Base-by-base conservation (phyloP, 805 yeast species). In the Zygoascus bituminiphila region DNA sequence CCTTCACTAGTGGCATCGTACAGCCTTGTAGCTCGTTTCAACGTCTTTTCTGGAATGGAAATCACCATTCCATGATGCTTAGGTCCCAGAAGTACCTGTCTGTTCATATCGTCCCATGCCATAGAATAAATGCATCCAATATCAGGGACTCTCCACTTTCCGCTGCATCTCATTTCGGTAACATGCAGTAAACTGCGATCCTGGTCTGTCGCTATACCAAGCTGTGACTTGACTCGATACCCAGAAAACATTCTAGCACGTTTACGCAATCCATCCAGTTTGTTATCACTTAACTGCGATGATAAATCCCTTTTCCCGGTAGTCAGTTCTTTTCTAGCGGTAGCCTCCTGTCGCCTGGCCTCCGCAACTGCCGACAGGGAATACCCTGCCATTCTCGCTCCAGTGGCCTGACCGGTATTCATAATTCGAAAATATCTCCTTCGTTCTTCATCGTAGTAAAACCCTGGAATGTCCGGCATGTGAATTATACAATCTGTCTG, bases 381-480 rank as follows among this genome's bases (percentile, higher is more conserved):
- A 39, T 58, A 58, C 2, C 54, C 50, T 8, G 50, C 29, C 14
- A 56, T 49, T 5, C 58, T 54, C n/a, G 55, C 48, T 3, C 50
- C 51, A 2, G 61, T 49, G 2, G 62, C 58, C 26, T 41, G 42
- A n/a, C 58, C 58, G 5, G 58, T 53, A 17, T 55, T 46, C 20
- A 53, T 26, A 6, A 60, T 52, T 42, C 53, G 51, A 46, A 60
- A 60, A 46, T 60, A 60, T 39, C 58, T 49, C 43, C 55, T 47
- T 25, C 60, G 50, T 17, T 53, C 61, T 5, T 45, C 48, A 41
- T 51, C 61, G 44, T 46, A 52, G 42, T 51, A 55, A 26, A 51
- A 44, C 35, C 57, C 58, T n/a, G 58, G 59, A 8, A 55, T 47
- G 36, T 53, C 51, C 23, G 46, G 44, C 23, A 26, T 36, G 12